Conservation (phyloP, 345 rosid genomes). For the Murraya paniculata region DNA sequence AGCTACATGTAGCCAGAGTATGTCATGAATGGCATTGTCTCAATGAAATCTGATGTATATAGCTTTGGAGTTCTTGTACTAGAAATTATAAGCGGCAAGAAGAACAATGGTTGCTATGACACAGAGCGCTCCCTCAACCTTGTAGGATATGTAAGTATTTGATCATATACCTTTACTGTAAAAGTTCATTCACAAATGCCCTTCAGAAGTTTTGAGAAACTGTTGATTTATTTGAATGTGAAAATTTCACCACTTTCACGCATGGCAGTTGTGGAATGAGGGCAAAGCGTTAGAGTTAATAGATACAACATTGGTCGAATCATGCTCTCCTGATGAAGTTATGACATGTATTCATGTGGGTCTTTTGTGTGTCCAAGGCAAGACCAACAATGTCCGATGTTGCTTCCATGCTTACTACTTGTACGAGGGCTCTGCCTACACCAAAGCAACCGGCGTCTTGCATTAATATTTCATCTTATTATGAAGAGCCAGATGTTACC, state of each 20-base stretch:
- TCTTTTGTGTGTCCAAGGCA: conserved; percentile 12
- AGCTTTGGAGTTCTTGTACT: conserved; percentile 21
- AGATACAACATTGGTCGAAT: not conserved
- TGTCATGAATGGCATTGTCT: not conserved
- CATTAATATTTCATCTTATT: not conserved
- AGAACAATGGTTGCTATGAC: not conserved
- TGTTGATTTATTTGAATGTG: no score
- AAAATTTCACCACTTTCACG: not conserved
- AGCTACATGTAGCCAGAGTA: conserved; percentile 21
- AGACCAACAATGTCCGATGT: conserved; percentile 11
- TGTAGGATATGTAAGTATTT: conserved; percentile 17
- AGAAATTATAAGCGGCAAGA: conserved; percentile 12
- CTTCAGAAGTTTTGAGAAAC: not conserved
- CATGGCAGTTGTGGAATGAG: conserved; percentile 17
- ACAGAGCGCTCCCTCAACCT: conserved; percentile 12
- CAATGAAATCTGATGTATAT: not conserved
- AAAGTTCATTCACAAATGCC: no score
- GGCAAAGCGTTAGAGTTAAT: not conserved
- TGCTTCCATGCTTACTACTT: conserved; percentile 6
- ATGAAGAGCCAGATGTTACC: not conserved
- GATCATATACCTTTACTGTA: not conserved
- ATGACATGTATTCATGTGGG: conserved; percentile 9
- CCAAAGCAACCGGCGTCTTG: conserved; percentile 15
- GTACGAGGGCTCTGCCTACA: not conserved
- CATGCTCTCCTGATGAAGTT: not conserved